Base-by-base conservation (phyloP, 306 rosid genomes). In the Quercus engelmannii region DNA sequence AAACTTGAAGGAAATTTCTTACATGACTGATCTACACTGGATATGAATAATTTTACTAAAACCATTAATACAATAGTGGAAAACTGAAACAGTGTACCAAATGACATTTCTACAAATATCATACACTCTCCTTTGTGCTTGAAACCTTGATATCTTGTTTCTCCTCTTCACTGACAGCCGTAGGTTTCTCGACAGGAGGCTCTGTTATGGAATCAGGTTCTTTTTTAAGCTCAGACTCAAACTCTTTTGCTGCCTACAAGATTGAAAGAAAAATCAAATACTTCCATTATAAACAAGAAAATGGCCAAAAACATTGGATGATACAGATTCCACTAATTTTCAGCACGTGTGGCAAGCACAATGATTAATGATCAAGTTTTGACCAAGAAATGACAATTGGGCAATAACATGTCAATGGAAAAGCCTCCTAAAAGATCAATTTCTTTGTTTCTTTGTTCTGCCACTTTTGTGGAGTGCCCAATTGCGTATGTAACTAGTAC, bases 161-260 rank as follows among this genome's bases (percentile, higher is more conserved):
- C 92, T 90, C 90, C 83, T 85, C 89, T 81, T 89, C 88, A 71
- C 56, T 86, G 49, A 30, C 71, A 2, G 87, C 79, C 59, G 77
- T 59, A 38, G 93, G 76, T 80, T 89, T 85, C 25, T 88, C 93
- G 23, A 82, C 76, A 5, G 88, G 73, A 10, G 73, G 79, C 76
- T 77, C 98, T 68, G 26, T 68, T 0, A 2, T 54, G 35, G 91
- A 65, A 49, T 84, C 94, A 1, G 98, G 96, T 71, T 90, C 95
- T 75, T 82, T 89, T 82, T 90, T 95, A 71, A 95, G 83, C 90
- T 95, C 99, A 0, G 96, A 83, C 76, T 95, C 99, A 57, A 95
- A 95, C 87, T 95, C 99, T 87, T 93, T 95, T 13, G 99, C 99
- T 4, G 99, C 99, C 99, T 95, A 87, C 33, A 83, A 82, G 33